Evolutionary conservation across 345 rosid genomes (phyloP), one percentile per base, ranked within the genome.

Genomic region (Bruguiera gymnorhiza): DNA sequence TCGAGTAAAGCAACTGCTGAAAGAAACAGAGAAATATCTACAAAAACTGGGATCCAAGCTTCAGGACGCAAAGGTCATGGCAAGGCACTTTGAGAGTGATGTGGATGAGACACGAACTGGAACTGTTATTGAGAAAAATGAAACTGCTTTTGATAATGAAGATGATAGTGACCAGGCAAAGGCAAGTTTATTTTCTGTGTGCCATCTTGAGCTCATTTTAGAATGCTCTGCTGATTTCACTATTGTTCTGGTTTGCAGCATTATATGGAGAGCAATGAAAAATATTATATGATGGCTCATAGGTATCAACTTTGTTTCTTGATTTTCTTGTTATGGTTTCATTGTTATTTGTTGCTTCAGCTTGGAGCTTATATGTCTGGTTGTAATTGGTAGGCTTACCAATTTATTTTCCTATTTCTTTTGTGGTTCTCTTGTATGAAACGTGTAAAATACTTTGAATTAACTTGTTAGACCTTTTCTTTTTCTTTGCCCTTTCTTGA

Each of bases 211-310:
- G 31, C 68, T 80, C 11, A 21, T 50, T 58, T 69, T 57, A 16
- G 23, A 21, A 53, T 39, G 67, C 51, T 7, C n/a, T n/a, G 69
- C 57, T 34, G 11, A 68, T 68, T 62, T 54, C 52, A 24, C 63
- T 29, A 27, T 64, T 32, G 31, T 67, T 77, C 36, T 70, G 67
- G 27, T 78, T 67, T 76, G 85, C 91, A 92, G 98, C 96, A 92
- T 78, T 92, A 89, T 69, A 48, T 88, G 87, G 98, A 92, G 79
- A 92, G 98, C 88, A 92, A 90, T 73, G 98, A 92, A 73, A 92
- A 92, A 79, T 92, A 92, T 84, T 92, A 92, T 72, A 9, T 88
- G 87, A 92, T 92, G 98, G 98, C 98, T 62, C 98, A 92, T 77
- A 92, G 98, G 98, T 92, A 71, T 60, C 26, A 11, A 64, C 37